phyloP scores from a whole-genome alignment of 1,284 basidiomycete genomes.

The Coniophora puteana region DNA sequence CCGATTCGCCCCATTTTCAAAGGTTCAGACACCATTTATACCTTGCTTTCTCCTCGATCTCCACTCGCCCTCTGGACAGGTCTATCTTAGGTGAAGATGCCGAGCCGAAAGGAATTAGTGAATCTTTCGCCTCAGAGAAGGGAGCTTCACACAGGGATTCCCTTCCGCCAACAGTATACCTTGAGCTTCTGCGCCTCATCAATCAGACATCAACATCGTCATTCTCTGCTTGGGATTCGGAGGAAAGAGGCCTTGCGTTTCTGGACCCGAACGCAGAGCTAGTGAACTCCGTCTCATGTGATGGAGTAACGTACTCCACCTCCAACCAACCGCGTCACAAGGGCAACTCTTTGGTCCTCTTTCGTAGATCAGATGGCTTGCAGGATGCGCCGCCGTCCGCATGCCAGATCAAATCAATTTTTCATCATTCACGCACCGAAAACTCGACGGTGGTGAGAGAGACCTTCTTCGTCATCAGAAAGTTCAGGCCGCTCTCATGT shows the following conservation, averaged over 20 bases:
- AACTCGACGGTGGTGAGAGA: not conserved
- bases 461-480: not conserved
- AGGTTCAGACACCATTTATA: not conserved
- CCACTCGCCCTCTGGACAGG: not conserved
- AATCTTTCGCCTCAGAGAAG: too few species aligned
- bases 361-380: not conserved
- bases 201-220: too few species aligned
- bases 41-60: not conserved
- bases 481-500: not conserved
- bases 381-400: not conserved
- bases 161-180: not conserved
- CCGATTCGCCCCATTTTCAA: not conserved
- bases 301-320: not conserved
- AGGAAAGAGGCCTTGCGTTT: too few species aligned
- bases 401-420: not conserved
- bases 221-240: too few species aligned
- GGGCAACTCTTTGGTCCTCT: not conserved
- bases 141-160: not conserved
- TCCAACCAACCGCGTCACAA: not conserved
- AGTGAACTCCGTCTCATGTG: not conserved
- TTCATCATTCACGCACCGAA: not conserved
- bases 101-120: not conserved
- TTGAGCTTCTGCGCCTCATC: too few species aligned
- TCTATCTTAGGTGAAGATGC: too few species aligned
- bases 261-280: too few species aligned